Base-by-base conservation (phyloP, 495 filamentous ascomycete genomes). In the Hypoxylon perforatum region DNA sequence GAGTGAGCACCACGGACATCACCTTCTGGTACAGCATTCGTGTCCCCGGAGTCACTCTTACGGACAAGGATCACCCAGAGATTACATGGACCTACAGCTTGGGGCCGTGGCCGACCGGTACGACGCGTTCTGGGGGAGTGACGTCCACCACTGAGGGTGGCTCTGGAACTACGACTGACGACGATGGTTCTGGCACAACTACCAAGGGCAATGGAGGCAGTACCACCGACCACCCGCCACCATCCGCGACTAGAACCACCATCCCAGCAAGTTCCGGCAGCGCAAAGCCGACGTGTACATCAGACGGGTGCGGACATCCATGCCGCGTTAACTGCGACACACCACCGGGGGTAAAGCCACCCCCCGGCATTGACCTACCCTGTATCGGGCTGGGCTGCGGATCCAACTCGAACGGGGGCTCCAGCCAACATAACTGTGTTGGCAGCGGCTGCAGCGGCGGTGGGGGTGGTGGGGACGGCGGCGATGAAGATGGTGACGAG, bases 401-500 rank as follows among this genome's bases (percentile, higher is more conserved):
- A 35, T 35, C 30, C 30, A 11, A 35, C 30, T 35, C 30, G 11
- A 11, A 35, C 30, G 30, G 30, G 30, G 30, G 30, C 30, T 35
- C 30, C 30, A 35, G 11, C 30, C 30, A 35, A 11, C 4, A 35
- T 11, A 35, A 35, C 11, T 35, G 30, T 11, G 30, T 35, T 35
- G 30, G 30, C 11, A 35, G 30, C 30, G 30, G 65, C 51, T 73
- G 66, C 30, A 11, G 30, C 11, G 30, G 30, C 11, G 30, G 30
- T 35, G 30, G 30, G 4, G 30, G 30, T 35, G 30, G 30, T 35
- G 30, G 30, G 5, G 30, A 35, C 11, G 30, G 11, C 30, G 30
- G 30, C 30, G 30, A 11, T 11, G 30, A 35, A 5, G 30, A 35
- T 35, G 30, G 30, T 35, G 30, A 35, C 30, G 30, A 35, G 5